Percentiles rank a stretch among this genome's conserved stretches.
These are phyloP conservation scores for Kwoniella pini DNA, from an alignment of 768 basidiomycete species.

Conservation along the genomic window DNA sequence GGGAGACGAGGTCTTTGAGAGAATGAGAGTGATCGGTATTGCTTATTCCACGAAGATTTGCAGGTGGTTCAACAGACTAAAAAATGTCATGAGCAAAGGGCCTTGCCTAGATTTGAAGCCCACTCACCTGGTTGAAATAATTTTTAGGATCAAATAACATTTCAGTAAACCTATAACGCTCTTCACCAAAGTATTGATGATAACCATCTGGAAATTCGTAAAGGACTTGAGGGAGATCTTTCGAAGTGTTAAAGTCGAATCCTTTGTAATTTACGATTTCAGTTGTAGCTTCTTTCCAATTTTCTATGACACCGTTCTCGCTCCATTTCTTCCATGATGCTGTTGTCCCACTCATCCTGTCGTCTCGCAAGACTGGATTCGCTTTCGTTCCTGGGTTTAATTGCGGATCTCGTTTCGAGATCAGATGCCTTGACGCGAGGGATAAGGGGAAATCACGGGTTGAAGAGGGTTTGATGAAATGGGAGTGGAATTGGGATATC, in stretches of 20 bases:
- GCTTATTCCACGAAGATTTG: slow-evolving; percentile 41
- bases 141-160: slow-evolving; percentile 74
- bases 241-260: slow-evolving; percentile 42
- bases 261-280: slow-evolving; percentile 61
- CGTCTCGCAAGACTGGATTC: slow-evolving; percentile 70
- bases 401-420: slow-evolving; percentile 71
- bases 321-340: slow-evolving; percentile 79
- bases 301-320: slow-evolving; percentile 79
- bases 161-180: slow-evolving; percentile 83
- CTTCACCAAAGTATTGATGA: slow-evolving; percentile 75
- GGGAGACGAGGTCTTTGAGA: slow-evolving; percentile 51
- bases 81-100: too few species aligned
- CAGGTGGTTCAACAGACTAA: slow-evolving; percentile 49
- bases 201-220: slow-evolving; percentile 98
- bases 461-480: slow-evolving; percentile 57
- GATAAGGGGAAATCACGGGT: slow-evolving; percentile 64
- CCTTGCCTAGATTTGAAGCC: too few species aligned
- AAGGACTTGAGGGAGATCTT: slow-evolving; percentile 32
- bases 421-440: slow-evolving; percentile 81
- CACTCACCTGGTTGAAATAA: slow-evolving; percentile 51
- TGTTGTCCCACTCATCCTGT: slow-evolving; percentile 71
- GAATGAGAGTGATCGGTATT: slow-evolving; percentile 55
- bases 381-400: slow-evolving; percentile 65
- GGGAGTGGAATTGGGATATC: slow-evolving; percentile 70
- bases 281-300: slow-evolving; percentile 86